Base-by-base conservation (phyloP, 768 basidiomycete species). In the Suillus occidentalis region DNA sequence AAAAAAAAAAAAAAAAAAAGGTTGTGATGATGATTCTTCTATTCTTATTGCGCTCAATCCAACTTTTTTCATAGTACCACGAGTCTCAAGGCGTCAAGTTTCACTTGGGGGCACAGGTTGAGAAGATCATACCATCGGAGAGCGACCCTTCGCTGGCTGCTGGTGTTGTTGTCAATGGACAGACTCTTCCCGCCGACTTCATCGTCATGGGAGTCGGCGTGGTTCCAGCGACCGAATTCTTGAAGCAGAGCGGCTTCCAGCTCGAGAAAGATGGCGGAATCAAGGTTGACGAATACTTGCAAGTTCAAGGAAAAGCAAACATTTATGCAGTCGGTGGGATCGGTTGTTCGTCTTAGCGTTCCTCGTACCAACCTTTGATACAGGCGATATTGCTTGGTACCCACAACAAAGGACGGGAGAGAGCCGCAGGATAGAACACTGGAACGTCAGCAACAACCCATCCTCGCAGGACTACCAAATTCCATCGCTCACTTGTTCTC, bases 121-220 rank as follows among this genome's bases (percentile, higher is more conserved):
- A 88, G 47, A 87, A 86, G 75, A 86, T 95, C 69, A 75, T 87
- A 37, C 77, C 87, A n/a, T 76, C 80, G 42, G 81, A 84, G 69
- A 80, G 78, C 45, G 79, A 87, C 68, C 74, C 86, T 2, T 79
- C 79, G 7, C 73, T 84, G n/a, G 89, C 87, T 18, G 83, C 82
- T 2, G 84, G 87, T 12, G 88, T 93, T n/a, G 78, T 86, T 18
- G 82, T 92, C 64, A 85, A 87, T 65, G 87, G 87, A 4, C 78
- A 82, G 28, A 84, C 84, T 4, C 77, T 97, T 53, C 84, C 84
- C 0, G 90, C 90, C 13, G 92, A 95, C 72, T 83, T 90, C 65
- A 82, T 96, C 68, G 80, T 96, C 65, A 89, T 95, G 87, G 95
- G 90, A 37, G 91, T 93, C 20, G 95, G 95, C 63, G 94, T 94